Conservation (phyloP, 495 filamentous ascomycete genomes). For the Paragyromitra xinjiangensis region DNA sequence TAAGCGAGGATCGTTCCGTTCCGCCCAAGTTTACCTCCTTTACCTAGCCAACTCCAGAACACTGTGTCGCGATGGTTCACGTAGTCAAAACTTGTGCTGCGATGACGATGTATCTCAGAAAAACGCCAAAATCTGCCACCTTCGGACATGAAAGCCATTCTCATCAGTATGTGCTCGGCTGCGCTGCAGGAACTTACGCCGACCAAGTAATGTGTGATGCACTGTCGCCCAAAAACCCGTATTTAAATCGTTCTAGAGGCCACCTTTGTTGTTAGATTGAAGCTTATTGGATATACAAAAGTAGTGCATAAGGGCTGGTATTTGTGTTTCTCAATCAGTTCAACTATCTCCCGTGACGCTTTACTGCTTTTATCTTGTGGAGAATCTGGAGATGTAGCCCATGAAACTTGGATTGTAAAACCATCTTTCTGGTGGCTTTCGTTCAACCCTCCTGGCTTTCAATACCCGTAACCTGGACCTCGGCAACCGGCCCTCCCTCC, state of each 20-base stretch:
- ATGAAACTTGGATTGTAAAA: background rate
- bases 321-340: background rate
- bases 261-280: slow-evolving; percentile 14
- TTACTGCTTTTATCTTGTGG: background rate
- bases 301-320: background rate
- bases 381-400: background rate
- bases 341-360: background rate
- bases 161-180: slow-evolving; percentile 16
- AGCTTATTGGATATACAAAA: slow-evolving; percentile 10
- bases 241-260: slow-evolving; percentile 16
- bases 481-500: slow-evolving; percentile 34
- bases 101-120: background rate
- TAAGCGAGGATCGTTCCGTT: slow-evolving; percentile 52
- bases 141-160: slow-evolving; percentile 6
- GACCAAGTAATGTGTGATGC: slow-evolving; percentile 28
- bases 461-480: background rate
- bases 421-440: background rate
- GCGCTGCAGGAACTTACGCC: slow-evolving; percentile 27
- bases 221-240: slow-evolving; percentile 18
- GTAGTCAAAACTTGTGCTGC: slow-evolving; percentile 15
- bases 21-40: slow-evolving; percentile 23
- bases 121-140: slow-evolving; percentile 19
- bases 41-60: slow-evolving; percentile 21
- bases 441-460: background rate
- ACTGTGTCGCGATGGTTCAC: slow-evolving; percentile 9